Conservation (phyloP, 371 early-diverging fungal species). For the Haplosporangium sp. region DNA sequence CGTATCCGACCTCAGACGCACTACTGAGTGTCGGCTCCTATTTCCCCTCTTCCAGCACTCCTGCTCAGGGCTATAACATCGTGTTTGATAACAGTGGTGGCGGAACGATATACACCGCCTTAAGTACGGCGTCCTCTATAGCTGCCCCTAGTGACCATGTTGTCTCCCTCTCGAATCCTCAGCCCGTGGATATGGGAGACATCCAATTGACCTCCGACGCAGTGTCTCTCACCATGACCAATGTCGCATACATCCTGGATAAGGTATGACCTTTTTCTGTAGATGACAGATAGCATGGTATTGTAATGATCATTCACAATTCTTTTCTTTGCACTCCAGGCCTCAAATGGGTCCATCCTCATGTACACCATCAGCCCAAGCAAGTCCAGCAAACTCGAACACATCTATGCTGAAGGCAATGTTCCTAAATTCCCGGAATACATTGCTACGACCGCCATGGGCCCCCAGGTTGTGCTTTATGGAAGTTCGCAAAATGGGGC, state of each 20-base stretch:
- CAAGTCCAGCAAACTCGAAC: constrained; percentile 14
- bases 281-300: background rate
- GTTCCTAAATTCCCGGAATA: constrained; percentile 34
- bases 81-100: constrained; percentile 24
- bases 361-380: constrained; percentile 34
- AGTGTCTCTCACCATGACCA: constrained; percentile 27
- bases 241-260: constrained; percentile 42
- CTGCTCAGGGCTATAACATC: constrained; percentile 16
- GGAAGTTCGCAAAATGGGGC: constrained; percentile 10
- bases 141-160: background rate
- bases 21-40: constrained; percentile 29
- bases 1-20: constrained; percentile 18
- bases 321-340: constrained; percentile 7
- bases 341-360: constrained; percentile 30
- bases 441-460: constrained; percentile 20
- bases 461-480: constrained; percentile 21
- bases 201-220: constrained; percentile 24
- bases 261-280: constrained; percentile 11
- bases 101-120: constrained; percentile 12
- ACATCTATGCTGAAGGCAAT: constrained; percentile 20
- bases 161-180: constrained; percentile 17
- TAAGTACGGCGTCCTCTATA: background rate
- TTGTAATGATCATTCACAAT: too few species aligned
- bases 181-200: constrained; percentile 36
- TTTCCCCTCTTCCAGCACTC: constrained; percentile 9